phyloP scores from a whole-genome alignment of 192 early-diverging fungal species.

The Gonapodya prolifera region DNA sequence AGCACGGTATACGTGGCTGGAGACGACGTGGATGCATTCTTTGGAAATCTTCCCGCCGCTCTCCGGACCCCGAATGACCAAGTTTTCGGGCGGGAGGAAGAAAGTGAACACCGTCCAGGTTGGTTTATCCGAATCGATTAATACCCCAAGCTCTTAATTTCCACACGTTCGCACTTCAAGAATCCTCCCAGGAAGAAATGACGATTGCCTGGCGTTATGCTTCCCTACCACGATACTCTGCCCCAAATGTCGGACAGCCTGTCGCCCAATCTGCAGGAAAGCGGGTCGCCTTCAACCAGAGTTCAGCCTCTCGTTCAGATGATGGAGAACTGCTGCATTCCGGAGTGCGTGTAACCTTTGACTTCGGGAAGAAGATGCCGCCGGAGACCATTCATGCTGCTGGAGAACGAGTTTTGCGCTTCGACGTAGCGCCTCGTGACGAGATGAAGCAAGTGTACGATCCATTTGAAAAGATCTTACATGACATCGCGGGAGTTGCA shows the following conservation, averaged over 20 bases:
- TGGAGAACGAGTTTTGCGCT: neutral
- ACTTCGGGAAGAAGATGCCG: neutral
- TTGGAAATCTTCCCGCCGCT: neutral
- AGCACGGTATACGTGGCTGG: conserved; percentile 14
- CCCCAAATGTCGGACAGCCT: no score
- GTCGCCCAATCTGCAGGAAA: no score
- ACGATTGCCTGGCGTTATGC: conserved; percentile 90
- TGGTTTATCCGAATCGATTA: no score
- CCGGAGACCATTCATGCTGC: neutral
- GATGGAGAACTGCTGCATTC: no score
- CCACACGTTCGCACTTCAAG: no score
- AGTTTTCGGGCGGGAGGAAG: no score
- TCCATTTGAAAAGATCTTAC: neutral
- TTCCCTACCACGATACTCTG: neutral
- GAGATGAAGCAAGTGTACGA: neutral
- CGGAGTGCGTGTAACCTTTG: neutral
- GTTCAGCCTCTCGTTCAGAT: no score
- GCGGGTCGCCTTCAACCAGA: no score
- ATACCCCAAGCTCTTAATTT: no score
- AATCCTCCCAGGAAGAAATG: no score
- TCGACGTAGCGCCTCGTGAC: neutral
- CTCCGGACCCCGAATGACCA: no score
- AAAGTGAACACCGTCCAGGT: no score
- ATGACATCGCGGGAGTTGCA: neutral
- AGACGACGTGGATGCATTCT: neutral